Evolutionary conservation across 2,329 filamentous ascomycete genomes (phyloP), one percentile per base, ranked within the genome.

Genomic region (Plectosphaerella sp.): DNA sequence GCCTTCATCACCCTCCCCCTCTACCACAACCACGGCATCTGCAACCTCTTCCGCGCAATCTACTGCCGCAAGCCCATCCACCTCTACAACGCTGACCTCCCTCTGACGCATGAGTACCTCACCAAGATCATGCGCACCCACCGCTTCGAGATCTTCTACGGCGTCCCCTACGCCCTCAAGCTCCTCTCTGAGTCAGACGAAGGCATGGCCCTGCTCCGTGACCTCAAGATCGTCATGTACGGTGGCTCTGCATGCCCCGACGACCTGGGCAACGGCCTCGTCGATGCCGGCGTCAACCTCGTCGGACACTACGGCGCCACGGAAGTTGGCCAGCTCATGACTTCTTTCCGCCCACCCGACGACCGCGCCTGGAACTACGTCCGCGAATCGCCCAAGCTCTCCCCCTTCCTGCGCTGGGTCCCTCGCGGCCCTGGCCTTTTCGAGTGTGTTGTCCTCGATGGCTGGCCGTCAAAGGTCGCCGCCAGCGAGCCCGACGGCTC

Each of bases 81-180:
- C 50, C 60, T 85, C 43, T 80, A 77, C 61, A 84, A 80, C 55
- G 75, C 79, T 3, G 68, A 69, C 2, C 59, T 84, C 3, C 83
- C 83, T 0, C 63, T 86, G 4, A 82, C 83, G 0, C 68, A 67
- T 2, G 66, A 71, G n/a, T 69, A 74, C 15, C 64, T 84, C 2
- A 63, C 78, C 2, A 61, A 66, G 5, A 73, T 73, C 11, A 71
- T 83, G 58, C 57, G 64, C 8, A 62, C 62, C 8, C 62, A 73
- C 52, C 56, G 72, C 16, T 72, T 79, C 1, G 74, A 86, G 50
- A 76, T 79, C 18, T 77, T 87, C 33, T 77, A 84, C 52, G 76
- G 73, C 3, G 84, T 88, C 0, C 84, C 85, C 0, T 88, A 87
- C 57, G 77, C 80, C 0, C 63, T 88, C 16, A 87, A 87, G 59